phyloP scores from a whole-genome alignment of 2,329 filamentous ascomycete species.

The Hypoxylon sp. region DNA sequence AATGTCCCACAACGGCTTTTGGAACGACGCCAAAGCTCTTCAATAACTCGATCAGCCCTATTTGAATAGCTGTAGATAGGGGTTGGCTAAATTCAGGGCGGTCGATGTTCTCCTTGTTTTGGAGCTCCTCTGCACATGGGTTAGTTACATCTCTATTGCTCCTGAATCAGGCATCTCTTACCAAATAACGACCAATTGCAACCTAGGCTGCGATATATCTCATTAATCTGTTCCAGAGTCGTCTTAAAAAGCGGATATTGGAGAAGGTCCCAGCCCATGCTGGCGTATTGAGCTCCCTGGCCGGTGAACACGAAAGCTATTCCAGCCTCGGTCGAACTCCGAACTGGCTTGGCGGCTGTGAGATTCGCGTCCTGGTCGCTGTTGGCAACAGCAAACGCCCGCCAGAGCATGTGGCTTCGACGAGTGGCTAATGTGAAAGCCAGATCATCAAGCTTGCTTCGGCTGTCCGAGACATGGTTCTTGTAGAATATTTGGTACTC shows the following conservation, averaged over 20 bases:
- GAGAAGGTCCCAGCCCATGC: slow-evolving; percentile 50
- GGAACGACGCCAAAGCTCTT: slow-evolving; percentile 49
- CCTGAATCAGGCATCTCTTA: slow-evolving; percentile 40
- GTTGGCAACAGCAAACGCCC: slow-evolving; percentile 47
- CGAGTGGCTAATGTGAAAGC: slow-evolving; percentile 51
- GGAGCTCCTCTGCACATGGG: slow-evolving; percentile 42
- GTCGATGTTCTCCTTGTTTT: slow-evolving; percentile 47
- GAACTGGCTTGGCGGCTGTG: slow-evolving; percentile 35
- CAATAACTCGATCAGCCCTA: slow-evolving; percentile 56
- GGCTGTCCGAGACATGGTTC: slow-evolving; percentile 18
- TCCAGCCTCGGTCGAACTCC: slow-evolving; percentile 41
- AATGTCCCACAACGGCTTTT: slow-evolving; percentile 54
- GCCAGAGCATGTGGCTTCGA: slow-evolving; percentile 51
- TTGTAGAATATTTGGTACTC: slow-evolving; percentile 49
- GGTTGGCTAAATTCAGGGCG: slow-evolving; percentile 53
- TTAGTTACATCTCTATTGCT: slow-evolving; percentile 11
- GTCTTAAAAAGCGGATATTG: slow-evolving; percentile 49
- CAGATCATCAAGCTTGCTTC: slow-evolving; percentile 44
- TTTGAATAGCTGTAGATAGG: slow-evolving; percentile 54
- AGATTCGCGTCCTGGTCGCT: slow-evolving; percentile 20
- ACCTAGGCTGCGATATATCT: slow-evolving; percentile 43
- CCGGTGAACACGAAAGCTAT: slow-evolving; percentile 56
- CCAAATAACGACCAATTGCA: slow-evolving; percentile 51
- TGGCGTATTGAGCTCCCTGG: slow-evolving; percentile 51
- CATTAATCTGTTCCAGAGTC: slow-evolving; percentile 40